Evolutionary conservation across 1,284 basidiomycete genomes (phyloP).

Genomic region (Blastosporella zonata): DNA sequence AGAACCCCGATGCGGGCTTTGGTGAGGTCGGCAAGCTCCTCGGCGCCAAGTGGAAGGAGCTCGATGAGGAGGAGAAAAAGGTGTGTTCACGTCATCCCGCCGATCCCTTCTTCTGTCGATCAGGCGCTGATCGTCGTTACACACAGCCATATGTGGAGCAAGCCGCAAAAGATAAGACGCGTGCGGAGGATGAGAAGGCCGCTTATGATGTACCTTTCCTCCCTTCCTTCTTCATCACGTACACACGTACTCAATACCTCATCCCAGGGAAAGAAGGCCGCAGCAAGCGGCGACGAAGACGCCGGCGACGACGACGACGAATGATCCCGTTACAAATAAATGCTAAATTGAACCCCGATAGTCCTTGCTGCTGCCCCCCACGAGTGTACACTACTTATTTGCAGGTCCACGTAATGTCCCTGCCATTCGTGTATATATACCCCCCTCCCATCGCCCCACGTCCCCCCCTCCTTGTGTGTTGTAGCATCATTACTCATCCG

Average conservation of each 20-base stretch:
- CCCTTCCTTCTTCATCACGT: neutral
- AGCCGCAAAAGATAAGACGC: constrained; percentile 82
- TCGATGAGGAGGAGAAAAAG: constrained; percentile 83
- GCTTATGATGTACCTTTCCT: constrained; percentile 61
- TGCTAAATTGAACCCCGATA: neutral
- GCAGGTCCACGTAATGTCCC: constrained; percentile 10
- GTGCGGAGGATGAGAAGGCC: constrained; percentile 80
- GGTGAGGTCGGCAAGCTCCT: constrained; percentile 88
- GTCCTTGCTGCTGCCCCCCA: constrained; percentile 5
- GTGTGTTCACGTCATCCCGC: constrained; percentile 38
- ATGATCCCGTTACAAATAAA: neutral
- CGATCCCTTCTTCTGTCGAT: neutral
- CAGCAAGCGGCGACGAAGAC: constrained; percentile 56
- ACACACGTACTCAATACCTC: neutral
- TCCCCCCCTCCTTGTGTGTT: constrained; percentile 2
- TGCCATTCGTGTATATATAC: constrained; percentile 9
- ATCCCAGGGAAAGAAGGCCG: constrained; percentile 36
- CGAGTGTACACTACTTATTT: constrained; percentile 10
- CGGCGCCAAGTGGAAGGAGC: constrained; percentile 89
- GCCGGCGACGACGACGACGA: constrained; percentile 29
- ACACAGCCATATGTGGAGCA: constrained; percentile 89
- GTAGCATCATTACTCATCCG: constrained; percentile 4
- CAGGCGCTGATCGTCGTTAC: neutral
- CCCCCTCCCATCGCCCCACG: neutral
- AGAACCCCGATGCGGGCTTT: constrained; percentile 93